These are phyloP conservation scores for Zizania latifolia DNA, from an alignment of 176 grass and related monocot species.

Conservation along the genomic window DNA sequence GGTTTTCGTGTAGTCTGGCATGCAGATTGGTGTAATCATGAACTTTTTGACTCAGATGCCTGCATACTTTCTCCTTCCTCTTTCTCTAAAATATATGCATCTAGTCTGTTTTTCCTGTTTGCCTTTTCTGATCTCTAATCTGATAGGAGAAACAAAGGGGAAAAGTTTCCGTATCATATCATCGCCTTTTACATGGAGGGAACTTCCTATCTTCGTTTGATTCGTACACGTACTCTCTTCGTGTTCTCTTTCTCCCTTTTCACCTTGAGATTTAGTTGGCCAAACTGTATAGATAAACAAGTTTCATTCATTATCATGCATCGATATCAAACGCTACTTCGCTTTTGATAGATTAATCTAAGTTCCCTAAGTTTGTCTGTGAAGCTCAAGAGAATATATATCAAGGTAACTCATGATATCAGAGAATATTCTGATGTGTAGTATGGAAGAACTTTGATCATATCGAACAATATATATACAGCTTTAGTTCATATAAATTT, in stretches of 20 bases:
- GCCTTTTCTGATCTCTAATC: constrained; percentile 9
- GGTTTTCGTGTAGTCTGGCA: constrained; percentile 30
- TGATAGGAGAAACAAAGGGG: constrained; percentile 5
- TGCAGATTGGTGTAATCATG: constrained; percentile 51
- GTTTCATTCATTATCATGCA: background rate
- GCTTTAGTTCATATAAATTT: no score
- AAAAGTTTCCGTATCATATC: constrained; percentile 5
- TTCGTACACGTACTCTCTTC: no score
- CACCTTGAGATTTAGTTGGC: background rate
- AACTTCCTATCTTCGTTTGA: constrained; percentile 16
- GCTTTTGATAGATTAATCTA: no score
- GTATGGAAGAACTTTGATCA: background rate
- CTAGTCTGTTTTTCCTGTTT: background rate
- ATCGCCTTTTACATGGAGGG: constrained; percentile 14
- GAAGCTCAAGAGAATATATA: background rate
- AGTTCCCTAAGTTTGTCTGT: background rate
- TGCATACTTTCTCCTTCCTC: background rate
- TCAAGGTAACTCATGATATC: background rate
- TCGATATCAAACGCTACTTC: no score
- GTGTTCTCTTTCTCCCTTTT: no score
- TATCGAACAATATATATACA: no score
- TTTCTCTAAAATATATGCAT: constrained; percentile 30
- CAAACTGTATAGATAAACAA: background rate
- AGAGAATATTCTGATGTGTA: background rate
- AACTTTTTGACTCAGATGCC: constrained; percentile 16